Evolutionary conservation across 2,329 filamentous ascomycete genomes (phyloP), one percentile per base, ranked within the genome.

Genomic region (Sporothrix luriei): DNA sequence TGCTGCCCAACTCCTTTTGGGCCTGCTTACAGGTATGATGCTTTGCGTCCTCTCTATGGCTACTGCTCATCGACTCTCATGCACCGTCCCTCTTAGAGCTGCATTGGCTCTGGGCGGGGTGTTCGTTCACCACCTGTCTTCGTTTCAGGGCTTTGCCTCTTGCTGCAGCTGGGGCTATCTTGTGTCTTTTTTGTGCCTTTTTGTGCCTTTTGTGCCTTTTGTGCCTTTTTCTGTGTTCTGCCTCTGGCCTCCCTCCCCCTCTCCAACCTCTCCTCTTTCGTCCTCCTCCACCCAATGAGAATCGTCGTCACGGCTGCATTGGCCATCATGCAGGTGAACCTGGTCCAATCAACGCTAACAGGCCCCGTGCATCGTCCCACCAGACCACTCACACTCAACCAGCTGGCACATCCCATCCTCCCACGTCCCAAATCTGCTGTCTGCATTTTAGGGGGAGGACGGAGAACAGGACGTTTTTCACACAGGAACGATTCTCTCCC

Each of bases 351-450:
- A 73, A 65, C 68, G 68, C 71, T 69, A 70, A 70, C 69, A 66
- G 51, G 70, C 61, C 70, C 69, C 66, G 64, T 66, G 69, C 65
- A 69, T 68, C 33, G 33, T 33, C 67, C 70, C 52, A 64, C 70
- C 72, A 71, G 68, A 68, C 74, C 73, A 74, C 69, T 71, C 71
- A 72, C 69, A 65, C 66, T 68, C 54, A 51, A 70, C 73, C 72
- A 73, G 71, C 71, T 73, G 72, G 67, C 73, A 52, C 62, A 65
- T 65, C 62, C 29, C 46, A 54, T 66, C 62, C 68, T 26, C 57
- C 66, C 55, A 55, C 64, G 51, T 65, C 43, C 46, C 54, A 62
- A 55, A 68, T 69, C 71, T 68, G 69, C 69, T 68, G 40, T 33
- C 61, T 68, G 10, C 52, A 40, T 24, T 62, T 62, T 43, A 54